These are phyloP conservation scores for Leucogyrophana mollusca DNA, from an alignment of 768 basidiomycete species.

Conservation along the genomic window DNA sequence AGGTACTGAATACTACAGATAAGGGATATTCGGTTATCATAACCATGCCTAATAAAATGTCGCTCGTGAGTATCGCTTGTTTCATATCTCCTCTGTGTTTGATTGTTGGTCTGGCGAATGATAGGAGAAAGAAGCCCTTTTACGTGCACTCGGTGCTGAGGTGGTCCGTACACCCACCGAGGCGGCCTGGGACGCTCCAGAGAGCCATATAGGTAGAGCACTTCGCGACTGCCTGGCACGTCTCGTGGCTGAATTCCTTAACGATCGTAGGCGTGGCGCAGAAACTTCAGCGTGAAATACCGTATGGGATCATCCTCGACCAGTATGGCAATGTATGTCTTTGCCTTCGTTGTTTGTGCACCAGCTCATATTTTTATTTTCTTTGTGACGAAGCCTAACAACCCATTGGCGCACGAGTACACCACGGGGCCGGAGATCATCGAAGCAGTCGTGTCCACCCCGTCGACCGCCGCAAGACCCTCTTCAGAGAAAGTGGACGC, in stretches of 20 bases:
- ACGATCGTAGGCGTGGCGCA: constrained; percentile 85
- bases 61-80: constrained; percentile 45
- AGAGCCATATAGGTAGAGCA: constrained; percentile 87
- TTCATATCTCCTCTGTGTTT: neutral
- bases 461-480: constrained; percentile 51
- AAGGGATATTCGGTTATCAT: constrained; percentile 93
- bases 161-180: constrained; percentile 93
- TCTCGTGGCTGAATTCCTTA: constrained; percentile 87
- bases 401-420: constrained; percentile 88
- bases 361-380: neutral
- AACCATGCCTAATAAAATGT: constrained; percentile 95
- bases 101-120: neutral
- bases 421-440: constrained; percentile 94
- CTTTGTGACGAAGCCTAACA: constrained; percentile 53
- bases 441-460: constrained; percentile 66
- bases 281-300: constrained; percentile 73
- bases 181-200: constrained; percentile 84
- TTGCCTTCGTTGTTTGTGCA: neutral
- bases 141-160: constrained; percentile 90
- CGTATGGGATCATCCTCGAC: constrained; percentile 85
- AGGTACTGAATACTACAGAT: constrained; percentile 74
- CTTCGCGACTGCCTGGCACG: constrained; percentile 25
- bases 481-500: constrained; percentile 80
- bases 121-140: constrained; percentile 89
- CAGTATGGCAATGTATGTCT: constrained; percentile 77